Evolutionary conservation across 2,329 filamentous ascomycete genomes (phyloP).

Genomic region (Dothistroma septosporum): DNA sequence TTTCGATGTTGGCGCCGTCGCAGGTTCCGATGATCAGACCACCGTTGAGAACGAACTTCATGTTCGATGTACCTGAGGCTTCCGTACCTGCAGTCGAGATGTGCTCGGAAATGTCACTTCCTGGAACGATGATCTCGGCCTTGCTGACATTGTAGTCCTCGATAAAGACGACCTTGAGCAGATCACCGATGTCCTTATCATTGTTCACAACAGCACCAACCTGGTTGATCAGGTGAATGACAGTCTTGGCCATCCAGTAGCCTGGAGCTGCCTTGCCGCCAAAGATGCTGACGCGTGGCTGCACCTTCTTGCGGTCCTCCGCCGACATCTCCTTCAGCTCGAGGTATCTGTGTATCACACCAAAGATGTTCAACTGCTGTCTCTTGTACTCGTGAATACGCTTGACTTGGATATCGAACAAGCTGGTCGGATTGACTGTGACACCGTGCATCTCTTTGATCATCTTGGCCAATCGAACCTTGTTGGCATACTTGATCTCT

Average conservation of each 20-base stretch:
- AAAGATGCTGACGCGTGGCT: conserved; percentile 89
- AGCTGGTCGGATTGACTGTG: conserved; percentile 75
- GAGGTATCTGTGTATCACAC: conserved; percentile 91
- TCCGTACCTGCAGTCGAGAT: conserved; percentile 98
- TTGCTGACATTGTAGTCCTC: conserved; percentile 99
- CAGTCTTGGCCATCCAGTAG: conserved; percentile 99
- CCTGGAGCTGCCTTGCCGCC: conserved; percentile 96
- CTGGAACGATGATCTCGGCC: conserved; percentile 91
- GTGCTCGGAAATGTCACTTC: conserved; percentile 95
- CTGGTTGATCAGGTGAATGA: conserved; percentile 88
- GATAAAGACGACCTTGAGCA: conserved; percentile 94
- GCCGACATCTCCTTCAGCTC: conserved; percentile 78
- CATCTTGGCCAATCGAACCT: conserved; percentile 83
- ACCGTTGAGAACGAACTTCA: conserved; percentile 99
- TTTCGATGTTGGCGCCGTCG: conserved; percentile 89
- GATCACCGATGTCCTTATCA: conserved; percentile 84
- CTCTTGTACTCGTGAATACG: conserved; percentile 98
- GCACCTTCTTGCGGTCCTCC: conserved; percentile 79
- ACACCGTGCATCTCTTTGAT: conserved; percentile 79
- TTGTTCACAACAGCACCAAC: conserved; percentile 89
- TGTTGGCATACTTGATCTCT: conserved; percentile 95
- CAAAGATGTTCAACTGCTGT: conserved; percentile 98
- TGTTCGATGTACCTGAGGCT: conserved; percentile 85
- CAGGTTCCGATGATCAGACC: conserved; percentile 97
- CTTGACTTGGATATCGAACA: conserved; percentile 98